phyloP scores from a whole-genome alignment of 208 protist species.

The Trypanosoma melophagium region DNA sequence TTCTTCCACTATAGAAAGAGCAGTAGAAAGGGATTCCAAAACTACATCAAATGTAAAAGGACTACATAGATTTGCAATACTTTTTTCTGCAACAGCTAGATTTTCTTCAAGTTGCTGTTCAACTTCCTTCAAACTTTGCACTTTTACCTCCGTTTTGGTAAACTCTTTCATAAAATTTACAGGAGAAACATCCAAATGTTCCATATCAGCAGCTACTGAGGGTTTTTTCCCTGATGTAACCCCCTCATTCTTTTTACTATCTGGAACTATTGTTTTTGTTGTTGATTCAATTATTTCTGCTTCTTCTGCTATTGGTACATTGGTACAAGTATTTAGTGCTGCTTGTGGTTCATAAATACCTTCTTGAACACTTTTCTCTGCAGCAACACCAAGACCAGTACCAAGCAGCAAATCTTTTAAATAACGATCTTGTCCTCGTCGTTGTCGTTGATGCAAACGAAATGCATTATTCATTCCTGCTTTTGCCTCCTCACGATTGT shows the following conservation, averaged over 20 bases:
- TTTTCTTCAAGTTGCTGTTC: conserved; percentile 61
- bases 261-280: not conserved
- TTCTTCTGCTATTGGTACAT: conserved; percentile 14
- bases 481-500: conserved; percentile 45
- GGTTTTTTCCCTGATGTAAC: not conserved
- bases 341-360: conserved; percentile 64
- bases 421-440: conserved; percentile 33
- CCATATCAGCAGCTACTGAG: conserved; percentile 1
- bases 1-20: conserved; percentile 60
- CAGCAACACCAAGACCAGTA: conserved; percentile 61
- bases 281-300: not conserved
- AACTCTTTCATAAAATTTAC: conserved; percentile 20
- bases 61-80: conserved; percentile 42
- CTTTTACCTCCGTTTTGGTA: conserved; percentile 26
- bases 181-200: conserved; percentile 16
- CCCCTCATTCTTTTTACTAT: conserved; percentile 1
- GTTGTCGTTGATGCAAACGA: conserved; percentile 32
- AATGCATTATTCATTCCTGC: conserved; percentile 61
- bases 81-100: conserved; percentile 40
- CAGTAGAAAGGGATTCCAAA: conserved; percentile 43
- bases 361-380: conserved; percentile 48
- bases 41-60: conserved; percentile 61
- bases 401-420: conserved; percentile 67
- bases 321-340: conserved; percentile 41
- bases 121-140: conserved; percentile 37